phyloP scores from a whole-genome alignment of 306 rosid genomes.

The Neltuma alba region DNA sequence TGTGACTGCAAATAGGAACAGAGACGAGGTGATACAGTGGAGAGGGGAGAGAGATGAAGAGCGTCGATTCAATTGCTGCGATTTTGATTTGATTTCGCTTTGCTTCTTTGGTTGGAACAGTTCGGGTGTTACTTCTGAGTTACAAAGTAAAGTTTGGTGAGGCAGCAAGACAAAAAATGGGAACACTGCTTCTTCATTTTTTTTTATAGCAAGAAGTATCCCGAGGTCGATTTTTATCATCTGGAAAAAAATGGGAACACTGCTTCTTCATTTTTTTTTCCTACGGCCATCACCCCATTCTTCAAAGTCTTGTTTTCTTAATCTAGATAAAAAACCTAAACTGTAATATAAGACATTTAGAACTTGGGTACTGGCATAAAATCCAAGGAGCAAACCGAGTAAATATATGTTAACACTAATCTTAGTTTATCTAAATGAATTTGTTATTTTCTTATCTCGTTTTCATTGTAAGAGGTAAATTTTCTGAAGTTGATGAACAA shows the following conservation, averaged over 20 bases:
- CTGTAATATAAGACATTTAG: no score
- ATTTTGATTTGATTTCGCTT: slow-evolving; percentile 38
- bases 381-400: no score
- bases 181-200: no score
- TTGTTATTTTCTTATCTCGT: neutral
- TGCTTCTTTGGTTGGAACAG: slow-evolving; percentile 10
- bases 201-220: neutral
- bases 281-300: neutral
- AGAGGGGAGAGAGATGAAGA: neutral
- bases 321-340: no score
- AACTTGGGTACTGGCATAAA: no score
- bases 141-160: neutral
- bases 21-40: neutral
- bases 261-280: neutral
- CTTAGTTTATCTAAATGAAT: no score
- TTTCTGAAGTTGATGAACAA: neutral
- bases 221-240: neutral
- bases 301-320: neutral
- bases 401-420: neutral
- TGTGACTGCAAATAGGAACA: slow-evolving; percentile 29
- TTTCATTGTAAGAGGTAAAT: no score
- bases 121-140: neutral
- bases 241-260: neutral
- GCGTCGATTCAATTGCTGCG: slow-evolving; percentile 25
- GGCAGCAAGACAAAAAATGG: neutral